These are phyloP conservation scores for Sporothrix curviconia DNA, from an alignment of 2,329 filamentous ascomycete genomes.

Conservation along the genomic window DNA sequence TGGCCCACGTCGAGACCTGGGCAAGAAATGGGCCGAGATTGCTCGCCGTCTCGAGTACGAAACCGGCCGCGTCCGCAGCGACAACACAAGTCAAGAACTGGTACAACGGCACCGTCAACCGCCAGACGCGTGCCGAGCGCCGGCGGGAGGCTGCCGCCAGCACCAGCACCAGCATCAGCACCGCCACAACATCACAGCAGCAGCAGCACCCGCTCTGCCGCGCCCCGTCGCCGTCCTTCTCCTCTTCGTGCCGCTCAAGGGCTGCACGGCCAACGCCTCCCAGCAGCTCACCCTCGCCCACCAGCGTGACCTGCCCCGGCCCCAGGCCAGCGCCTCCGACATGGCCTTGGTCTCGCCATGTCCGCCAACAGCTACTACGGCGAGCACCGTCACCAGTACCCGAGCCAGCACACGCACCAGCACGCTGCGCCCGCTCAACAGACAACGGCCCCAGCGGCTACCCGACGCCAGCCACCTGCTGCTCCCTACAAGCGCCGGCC, in stretches of 20 bases:
- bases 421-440: background rate
- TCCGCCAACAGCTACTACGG: background rate
- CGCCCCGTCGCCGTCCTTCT: too few species aligned
- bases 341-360: too few species aligned
- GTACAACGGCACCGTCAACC: slow-evolving; percentile 93
- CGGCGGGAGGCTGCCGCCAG: slow-evolving; percentile 20
- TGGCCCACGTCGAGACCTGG: slow-evolving; percentile 65
- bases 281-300: background rate
- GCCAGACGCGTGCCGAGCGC: slow-evolving; percentile 51
- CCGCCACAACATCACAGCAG: background rate
- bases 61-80: slow-evolving; percentile 61
- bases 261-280: too few species aligned
- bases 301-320: background rate
- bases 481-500: background rate
- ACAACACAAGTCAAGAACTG: slow-evolving; percentile 97
- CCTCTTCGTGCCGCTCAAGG: too few species aligned
- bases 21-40: slow-evolving; percentile 91
- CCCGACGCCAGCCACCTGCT: background rate
- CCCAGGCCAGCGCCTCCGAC: background rate
- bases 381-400: slow-evolving; percentile 9
- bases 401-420: background rate
- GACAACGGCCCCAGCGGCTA: background rate
- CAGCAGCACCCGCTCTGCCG: background rate
- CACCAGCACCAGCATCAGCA: background rate
- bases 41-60: slow-evolving; percentile 57